Evolutionary conservation across 257 asterid genomes (phyloP), one percentile per base, ranked within the genome.

Genomic region (Ilex aquifolium): DNA sequence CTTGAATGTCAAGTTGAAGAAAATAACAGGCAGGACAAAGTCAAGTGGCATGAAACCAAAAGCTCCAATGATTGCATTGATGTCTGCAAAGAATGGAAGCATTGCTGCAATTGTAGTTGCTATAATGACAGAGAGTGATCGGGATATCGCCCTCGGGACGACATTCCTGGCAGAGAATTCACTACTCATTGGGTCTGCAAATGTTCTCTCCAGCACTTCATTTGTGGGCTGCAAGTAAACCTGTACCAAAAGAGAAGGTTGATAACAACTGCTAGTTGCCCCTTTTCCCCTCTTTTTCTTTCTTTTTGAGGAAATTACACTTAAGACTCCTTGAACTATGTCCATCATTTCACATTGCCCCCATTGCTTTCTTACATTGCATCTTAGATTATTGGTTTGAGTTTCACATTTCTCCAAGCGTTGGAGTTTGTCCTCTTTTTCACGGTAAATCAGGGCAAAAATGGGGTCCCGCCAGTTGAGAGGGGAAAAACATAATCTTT

Each of bases 11-110:
- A 83, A 13, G 80, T 89, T 89, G 88, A 63, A 92, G 93, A 89
- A 89, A 54, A 92, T 57, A 16, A 72, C 69, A 8, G 97, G 98
- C 32, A 92, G 87, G n/a, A 89, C 91, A 50, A 89, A 89, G 44
- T 92, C 98, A 1, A 92, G 89, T 6, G 98, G 97, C 81, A 92
- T 50, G 80, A 91, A 88, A 46, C 98, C 95, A 56, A 92, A 87
- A 11, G 98, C 95, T 58, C 98, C 97, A 1, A 92, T 70, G 48
- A 92, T 3, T 8, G 95, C 86, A 49, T 85, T 87, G 29, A 92
- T 76, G 77, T 89, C 97, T 40, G 95, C 95, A 2, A 89, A 87
- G 72, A 92, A 92, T 2, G 98, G 95, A 52, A 92, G 90, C 96
- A 88, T 91, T 13, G 95, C 95, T 17, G 96, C 88, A 0, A 88